Conservation (phyloP, 148 eudicot genomes). For the Rhododendron simsii region DNA sequence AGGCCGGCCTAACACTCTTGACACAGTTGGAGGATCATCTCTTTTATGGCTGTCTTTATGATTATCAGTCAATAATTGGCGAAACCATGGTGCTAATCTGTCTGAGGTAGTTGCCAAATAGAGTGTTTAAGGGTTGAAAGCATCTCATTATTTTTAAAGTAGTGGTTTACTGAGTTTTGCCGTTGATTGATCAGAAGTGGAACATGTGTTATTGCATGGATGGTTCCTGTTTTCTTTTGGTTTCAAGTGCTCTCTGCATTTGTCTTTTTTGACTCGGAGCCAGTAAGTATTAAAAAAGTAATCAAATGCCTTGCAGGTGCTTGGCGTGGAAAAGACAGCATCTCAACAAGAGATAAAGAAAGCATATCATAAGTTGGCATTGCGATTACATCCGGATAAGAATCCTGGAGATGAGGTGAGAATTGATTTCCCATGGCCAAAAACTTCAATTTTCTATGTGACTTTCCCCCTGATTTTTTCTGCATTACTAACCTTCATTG, state of each 20-base stretch:
- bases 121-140: not conserved
- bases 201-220: not conserved
- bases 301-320: slow-evolving; percentile 42
- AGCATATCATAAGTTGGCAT: slow-evolving; percentile 88
- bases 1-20: not conserved
- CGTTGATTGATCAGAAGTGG: not conserved
- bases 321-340: slow-evolving; percentile 77
- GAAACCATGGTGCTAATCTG: not conserved
- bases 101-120: not conserved
- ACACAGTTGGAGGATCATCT: not conserved
- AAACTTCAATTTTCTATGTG: not conserved
- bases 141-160: not conserved
- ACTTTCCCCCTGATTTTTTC: not conserved
- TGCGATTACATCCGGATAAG: slow-evolving; percentile 93
- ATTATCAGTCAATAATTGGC: not conserved
- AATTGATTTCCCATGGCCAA: not conserved
- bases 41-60: not conserved
- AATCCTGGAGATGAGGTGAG: slow-evolving; percentile 89
- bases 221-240: not conserved
- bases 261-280: not conserved
- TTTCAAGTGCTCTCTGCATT: not conserved
- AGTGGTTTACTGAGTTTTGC: not conserved
- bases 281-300: not conserved
- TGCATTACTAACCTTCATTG: not conserved
- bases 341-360: slow-evolving; percentile 82